Base-by-base conservation (phyloP, 768 basidiomycete species). In the Phlebiopsis gigantea region DNA sequence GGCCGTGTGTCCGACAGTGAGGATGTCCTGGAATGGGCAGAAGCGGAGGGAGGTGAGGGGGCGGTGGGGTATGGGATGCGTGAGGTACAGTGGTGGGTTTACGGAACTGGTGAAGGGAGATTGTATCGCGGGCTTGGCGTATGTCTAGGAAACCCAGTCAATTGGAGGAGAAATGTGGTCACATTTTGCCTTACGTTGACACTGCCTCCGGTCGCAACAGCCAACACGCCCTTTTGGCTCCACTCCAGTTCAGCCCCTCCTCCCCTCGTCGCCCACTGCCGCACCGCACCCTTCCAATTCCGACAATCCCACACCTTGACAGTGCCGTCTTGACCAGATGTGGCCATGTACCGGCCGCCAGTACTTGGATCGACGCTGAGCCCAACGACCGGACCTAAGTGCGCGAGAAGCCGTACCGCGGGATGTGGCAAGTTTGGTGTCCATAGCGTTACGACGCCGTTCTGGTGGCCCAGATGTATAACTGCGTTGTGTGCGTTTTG, bases 251-350 rank as follows among this genome's bases (percentile, higher is more conserved):
- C 87, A 0, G 83, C 82, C 2, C 79, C 71, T 0, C 83, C 84
- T 6, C 88, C 85, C 54, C 91, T 75, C 39, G 88, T 76, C 8
- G 70, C 74, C 93, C 94, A 89, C 77, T 70, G 87, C 57, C 92
- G 77, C 31, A 99, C 81, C 2, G 85, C 82, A 7, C 90, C 88
- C 61, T 89, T 93, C 94, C 94, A 98, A 73, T 93, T 97, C 56
- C 97, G 74, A 66, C 89, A 92, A 72, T 98, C 97, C 97, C 97
- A 99, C 1, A 98, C 78, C 65, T 98, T 98, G 50, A 99, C 88
- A 0, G 74, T 82, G 0, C 93, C 88, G 66, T 99, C 97, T 59
- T 85, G 77, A 0, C 95, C 95, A 1, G 88, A 78, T 0, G 93
- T 96, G 1, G 91, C 88, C 87, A 97, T 90, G 65, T 97, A 95